Conservation (phyloP, 192 early-diverging fungal species). For the Chytriomyces sp. region DNA sequence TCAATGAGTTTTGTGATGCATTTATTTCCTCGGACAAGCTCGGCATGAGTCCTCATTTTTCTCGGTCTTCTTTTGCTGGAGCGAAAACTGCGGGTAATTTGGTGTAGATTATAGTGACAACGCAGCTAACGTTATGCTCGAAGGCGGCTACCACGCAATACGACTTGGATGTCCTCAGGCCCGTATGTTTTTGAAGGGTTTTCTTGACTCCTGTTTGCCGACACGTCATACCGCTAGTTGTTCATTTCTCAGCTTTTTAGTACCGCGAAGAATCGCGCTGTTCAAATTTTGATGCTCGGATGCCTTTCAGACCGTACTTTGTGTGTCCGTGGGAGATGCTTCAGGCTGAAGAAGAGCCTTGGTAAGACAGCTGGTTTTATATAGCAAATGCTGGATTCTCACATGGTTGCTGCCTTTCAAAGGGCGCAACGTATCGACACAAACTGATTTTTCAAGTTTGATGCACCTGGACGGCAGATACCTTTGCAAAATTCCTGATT, state of each 20-base stretch:
- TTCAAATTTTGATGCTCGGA: not conserved
- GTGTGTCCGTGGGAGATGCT: conserved; percentile 10
- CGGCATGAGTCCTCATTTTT: not conserved
- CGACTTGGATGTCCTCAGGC: not conserved
- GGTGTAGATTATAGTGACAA: too few relatives aligned
- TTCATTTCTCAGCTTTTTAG: not conserved
- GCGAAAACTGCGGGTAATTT: conserved; percentile 15
- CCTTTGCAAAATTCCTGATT: conserved; percentile 18
- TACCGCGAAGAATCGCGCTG: not conserved
- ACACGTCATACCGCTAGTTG: too few relatives aligned
- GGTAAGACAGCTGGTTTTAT: not conserved
- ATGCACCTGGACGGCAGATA: conserved; percentile 10
- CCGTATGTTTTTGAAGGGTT: not conserved
- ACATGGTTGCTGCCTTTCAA: not conserved
- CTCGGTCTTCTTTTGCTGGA: conserved; percentile 2
- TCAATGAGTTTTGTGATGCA: not conserved
- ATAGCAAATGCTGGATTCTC: not conserved
- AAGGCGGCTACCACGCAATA: not conserved
- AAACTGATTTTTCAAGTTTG: conserved; percentile 8
- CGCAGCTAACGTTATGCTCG: too few relatives aligned
- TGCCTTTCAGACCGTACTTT: conserved; percentile 1
- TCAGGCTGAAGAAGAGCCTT: conserved; percentile 1
- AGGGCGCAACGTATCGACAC: not conserved
- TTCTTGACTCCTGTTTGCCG: too few relatives aligned
- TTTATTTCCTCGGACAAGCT: not conserved